Base-by-base conservation (phyloP, 73 alveolate species). In the Paramecium bursaria region DNA sequence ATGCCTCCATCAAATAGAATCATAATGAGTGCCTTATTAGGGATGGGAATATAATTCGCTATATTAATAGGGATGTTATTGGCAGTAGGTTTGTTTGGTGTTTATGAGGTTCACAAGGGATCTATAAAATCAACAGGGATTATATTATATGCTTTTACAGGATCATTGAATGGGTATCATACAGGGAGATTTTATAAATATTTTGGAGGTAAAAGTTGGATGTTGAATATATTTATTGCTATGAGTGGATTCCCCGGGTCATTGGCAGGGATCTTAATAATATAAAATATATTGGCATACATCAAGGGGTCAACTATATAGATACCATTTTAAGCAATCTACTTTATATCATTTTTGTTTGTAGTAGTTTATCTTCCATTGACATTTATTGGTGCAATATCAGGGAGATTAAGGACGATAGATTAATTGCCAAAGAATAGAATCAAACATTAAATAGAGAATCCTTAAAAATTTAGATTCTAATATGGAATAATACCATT, bases 131-230 rank as follows among this genome's bases (percentile, higher is more conserved):
- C 75, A 54, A 50, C 57, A 9, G 89, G 89, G 2, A 73, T 79
- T 21, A 53, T 79, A 30, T 31, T 79, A 54, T 79, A 52, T n/a
- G 15, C 85, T 9, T 79, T 79, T 50, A 57, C 73, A 10, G 89
- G 89, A 53, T 54, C 48, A 19, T 48, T 79, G 10, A 79, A 79
- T 54, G 89, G 89, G 7, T 79, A 79, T 79, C 54, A 54, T 35
- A 22, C 85, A 13, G 89, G 85, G 4, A 79, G 50, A 27, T 54
- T 31, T 26, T 79, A 79, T 35, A 79, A 79, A 26, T 79, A 33
- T 50, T 79, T 39, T 33, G 89, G 89, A 39, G 89, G 89, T 21
- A 79, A 79, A 42, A 61, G 57, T 50, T 79, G 89, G 89, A 21
- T 48, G 7, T 42, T 79, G 6, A 79, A 79, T 42, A 39, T 79